phyloP scores from a whole-genome alignment of 108 stramenopile species.

The Pseudonitzschia multistriata region DNA sequence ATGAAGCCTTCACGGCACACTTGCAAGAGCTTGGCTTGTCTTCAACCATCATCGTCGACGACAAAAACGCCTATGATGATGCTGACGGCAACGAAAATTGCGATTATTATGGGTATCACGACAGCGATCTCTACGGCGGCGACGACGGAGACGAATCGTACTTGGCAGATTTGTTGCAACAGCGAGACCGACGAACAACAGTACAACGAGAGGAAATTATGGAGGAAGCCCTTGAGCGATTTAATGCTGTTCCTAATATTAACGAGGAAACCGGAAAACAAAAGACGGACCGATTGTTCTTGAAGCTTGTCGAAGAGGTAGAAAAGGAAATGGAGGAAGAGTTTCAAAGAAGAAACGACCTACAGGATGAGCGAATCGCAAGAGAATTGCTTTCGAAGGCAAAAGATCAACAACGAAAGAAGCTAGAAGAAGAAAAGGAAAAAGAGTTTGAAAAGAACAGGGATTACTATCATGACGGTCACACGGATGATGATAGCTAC shows the following conservation, averaged over 20 bases:
- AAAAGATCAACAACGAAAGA: background rate
- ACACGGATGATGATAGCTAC: too few relatives aligned
- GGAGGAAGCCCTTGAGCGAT: slow-evolving; percentile 25
- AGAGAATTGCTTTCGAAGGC: background rate
- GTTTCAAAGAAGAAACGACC: background rate
- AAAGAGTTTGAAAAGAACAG: background rate
- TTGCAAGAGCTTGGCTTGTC: slow-evolving; percentile 7
- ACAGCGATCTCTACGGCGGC: background rate
- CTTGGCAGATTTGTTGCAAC: slow-evolving; percentile 20
- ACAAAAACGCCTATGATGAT: background rate
- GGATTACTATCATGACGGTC: background rate
- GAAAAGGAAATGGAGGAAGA: background rate
- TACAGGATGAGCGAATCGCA: slow-evolving; percentile 5
- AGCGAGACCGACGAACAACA: slow-evolving; percentile 4
- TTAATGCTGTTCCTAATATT: background rate
- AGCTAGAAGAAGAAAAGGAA: background rate
- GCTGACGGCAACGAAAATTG: background rate
- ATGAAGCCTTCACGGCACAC: background rate
- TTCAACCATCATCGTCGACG: background rate
- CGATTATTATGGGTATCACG: slow-evolving; percentile 1
- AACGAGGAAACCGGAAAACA: background rate
- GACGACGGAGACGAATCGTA: slow-evolving; percentile 21
- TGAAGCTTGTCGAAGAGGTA: background rate
- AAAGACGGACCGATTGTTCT: background rate
- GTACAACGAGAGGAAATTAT: slow-evolving; percentile 19